phyloP scores from a whole-genome alignment of 2,329 filamentous ascomycete species.

The Verticillium isaacii region DNA sequence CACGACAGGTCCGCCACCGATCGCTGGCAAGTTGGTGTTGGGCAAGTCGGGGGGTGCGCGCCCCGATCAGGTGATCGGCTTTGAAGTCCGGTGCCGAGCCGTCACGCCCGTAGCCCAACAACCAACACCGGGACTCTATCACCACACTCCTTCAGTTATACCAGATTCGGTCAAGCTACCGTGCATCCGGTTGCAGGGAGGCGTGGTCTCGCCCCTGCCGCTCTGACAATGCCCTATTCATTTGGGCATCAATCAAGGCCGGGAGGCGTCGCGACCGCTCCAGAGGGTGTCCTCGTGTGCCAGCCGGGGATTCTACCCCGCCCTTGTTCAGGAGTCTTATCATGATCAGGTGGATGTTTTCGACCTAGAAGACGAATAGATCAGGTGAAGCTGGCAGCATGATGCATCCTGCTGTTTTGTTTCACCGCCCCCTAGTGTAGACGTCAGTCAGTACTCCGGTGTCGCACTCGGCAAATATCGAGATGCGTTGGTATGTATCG shows the following conservation, averaged over 20 bases:
- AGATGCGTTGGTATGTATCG: not conserved
- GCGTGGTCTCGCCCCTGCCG: not conserved
- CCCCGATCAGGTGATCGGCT: not conserved
- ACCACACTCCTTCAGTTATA: conserved; percentile 4
- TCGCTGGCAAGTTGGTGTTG: not conserved
- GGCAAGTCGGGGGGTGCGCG: not conserved
- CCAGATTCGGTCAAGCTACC: conserved; percentile 5
- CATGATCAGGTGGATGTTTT: not conserved
- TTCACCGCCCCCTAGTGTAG: not conserved
- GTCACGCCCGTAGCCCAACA: not conserved
- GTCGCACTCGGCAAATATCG: not conserved
- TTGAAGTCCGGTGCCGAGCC: not conserved
- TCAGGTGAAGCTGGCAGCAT: not conserved
- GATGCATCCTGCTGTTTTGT: not conserved
- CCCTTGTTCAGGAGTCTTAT: not conserved
- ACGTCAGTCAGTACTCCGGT: not conserved
- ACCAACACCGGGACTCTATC: conserved; percentile 1
- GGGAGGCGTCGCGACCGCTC: not conserved
- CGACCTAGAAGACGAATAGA: not conserved
- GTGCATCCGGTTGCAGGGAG: not conserved
- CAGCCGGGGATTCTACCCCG: not conserved
- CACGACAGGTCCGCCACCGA: not conserved
- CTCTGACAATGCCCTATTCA: not conserved
- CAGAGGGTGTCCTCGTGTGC: not conserved
- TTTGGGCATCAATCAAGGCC: not conserved